phyloP scores from a whole-genome alignment of 371 early-diverging fungal genomes.

The Circinella minor region DNA sequence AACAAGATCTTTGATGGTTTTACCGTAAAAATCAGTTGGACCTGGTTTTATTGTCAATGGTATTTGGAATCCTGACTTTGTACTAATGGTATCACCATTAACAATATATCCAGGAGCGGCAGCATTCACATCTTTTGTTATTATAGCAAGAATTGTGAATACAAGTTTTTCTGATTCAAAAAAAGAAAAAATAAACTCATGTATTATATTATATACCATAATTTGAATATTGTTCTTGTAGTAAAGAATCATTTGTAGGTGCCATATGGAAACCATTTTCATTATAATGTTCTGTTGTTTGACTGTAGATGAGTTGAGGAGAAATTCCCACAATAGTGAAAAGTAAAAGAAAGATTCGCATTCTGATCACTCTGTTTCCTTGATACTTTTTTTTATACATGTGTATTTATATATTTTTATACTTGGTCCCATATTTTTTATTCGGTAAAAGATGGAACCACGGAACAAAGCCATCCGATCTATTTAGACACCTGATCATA shows the following conservation, averaged over 20 bases:
- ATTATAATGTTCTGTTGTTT: neutral
- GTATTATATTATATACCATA: neutral
- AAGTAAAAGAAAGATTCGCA: neutral
- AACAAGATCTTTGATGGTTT: conserved; percentile 43
- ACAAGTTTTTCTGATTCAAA: too few relatives aligned
- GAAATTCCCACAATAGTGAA: neutral
- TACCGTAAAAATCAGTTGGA: conserved; percentile 35
- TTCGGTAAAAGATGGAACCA: too few relatives aligned
- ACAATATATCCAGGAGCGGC: conserved; percentile 40
- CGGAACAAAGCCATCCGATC: too few relatives aligned
- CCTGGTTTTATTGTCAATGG: conserved; percentile 25
- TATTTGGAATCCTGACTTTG: conserved; percentile 32
- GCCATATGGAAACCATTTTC: neutral
- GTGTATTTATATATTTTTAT: neutral
- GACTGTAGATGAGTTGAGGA: neutral
- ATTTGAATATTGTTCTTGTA: neutral
- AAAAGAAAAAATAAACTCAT: too few relatives aligned
- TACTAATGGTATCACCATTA: conserved; percentile 26
- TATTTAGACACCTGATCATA: too few relatives aligned
- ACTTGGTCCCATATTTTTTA: too few relatives aligned
- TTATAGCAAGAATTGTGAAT: too few relatives aligned
- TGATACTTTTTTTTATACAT: neutral
- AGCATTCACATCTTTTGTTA: too few relatives aligned
- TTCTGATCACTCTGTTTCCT: too few relatives aligned
- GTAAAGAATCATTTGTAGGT: neutral